A percentile compares a stretch with the other conserved stretches of the same genome.
These are phyloP conservation scores for Trichoderma atroviride DNA, from an alignment of 2,329 filamentous ascomycete species.

Conservation along the genomic window DNA sequence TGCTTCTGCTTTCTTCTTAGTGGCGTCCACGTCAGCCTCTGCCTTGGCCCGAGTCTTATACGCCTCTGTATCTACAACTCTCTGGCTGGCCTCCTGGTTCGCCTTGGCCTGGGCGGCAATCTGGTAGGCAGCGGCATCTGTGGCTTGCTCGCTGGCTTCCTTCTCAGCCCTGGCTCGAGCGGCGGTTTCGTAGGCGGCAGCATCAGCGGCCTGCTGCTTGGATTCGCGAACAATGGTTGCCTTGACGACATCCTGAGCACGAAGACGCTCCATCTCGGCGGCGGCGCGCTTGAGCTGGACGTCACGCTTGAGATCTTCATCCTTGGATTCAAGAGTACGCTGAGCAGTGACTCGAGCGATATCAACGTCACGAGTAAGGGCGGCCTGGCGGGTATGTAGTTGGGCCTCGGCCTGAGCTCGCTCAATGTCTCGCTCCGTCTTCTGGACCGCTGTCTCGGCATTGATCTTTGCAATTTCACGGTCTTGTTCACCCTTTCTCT, in stretches of 20 bases:
- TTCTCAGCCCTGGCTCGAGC: conserved; percentile 37
- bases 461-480: conserved; percentile 87
- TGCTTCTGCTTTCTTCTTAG: conserved; percentile 54
- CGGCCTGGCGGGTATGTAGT: conserved; percentile 71
- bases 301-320: conserved; percentile 77
- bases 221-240: conserved; percentile 70
- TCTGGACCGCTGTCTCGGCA: conserved; percentile 79
- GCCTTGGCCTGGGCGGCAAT: conserved; percentile 63
- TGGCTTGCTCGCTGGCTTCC: conserved; percentile 69
- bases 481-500: conserved; percentile 78
- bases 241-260: conserved; percentile 77
- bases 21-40: conserved; percentile 62
- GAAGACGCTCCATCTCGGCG: conserved; percentile 78
- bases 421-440: conserved; percentile 82
- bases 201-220: conserved; percentile 70
- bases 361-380: conserved; percentile 72
- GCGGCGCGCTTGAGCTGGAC: conserved; percentile 77
- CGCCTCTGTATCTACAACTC: conserved; percentile 55
- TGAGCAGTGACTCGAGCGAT: conserved; percentile 74
- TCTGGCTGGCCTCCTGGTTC: conserved; percentile 57
- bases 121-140: conserved; percentile 67
- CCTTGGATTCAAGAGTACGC: conserved; percentile 71
- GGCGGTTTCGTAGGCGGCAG: conserved; percentile 58
- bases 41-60: conserved; percentile 51
- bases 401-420: conserved; percentile 77